phyloP scores from a whole-genome alignment of 345 rosid genomes.

The Erodium maritimum region DNA sequence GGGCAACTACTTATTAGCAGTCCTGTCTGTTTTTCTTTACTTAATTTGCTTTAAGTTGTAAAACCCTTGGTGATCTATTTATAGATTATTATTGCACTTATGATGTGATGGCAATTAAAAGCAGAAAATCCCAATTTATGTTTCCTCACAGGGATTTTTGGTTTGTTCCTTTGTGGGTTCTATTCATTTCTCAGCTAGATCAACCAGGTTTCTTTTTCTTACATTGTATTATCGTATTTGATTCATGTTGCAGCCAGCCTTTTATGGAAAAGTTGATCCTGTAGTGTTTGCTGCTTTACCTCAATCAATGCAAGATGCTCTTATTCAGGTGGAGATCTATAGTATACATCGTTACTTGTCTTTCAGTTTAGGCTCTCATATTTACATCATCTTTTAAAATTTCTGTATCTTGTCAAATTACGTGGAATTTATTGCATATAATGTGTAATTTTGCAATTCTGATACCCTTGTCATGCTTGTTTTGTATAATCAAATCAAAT shows the following conservation, averaged over 20 bases:
- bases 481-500: background rate
- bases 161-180: background rate
- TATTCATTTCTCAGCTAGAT: background rate
- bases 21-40: background rate
- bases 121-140: background rate
- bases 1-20: background rate
- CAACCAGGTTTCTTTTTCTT: background rate
- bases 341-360: background rate
- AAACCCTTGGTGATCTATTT: background rate
- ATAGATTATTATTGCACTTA: background rate
- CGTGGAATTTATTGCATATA: background rate
- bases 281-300: slow-evolving; percentile 38
- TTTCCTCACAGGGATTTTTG: background rate
- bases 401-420: background rate
- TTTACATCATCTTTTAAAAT: background rate
- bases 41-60: background rate
- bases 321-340: slow-evolving; percentile 22
- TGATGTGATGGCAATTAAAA: background rate
- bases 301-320: slow-evolving; percentile 40
- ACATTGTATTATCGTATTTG: background rate
- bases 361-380: background rate
- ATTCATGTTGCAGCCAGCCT: slow-evolving; percentile 31
- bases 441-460: background rate
- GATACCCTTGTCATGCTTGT: background rate
- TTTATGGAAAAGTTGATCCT: slow-evolving; percentile 28